Evolutionary conservation across 2,329 filamentous ascomycete species (phyloP), one percentile per base, ranked within the genome.

Genomic region (Hypoxylon sp.): DNA sequence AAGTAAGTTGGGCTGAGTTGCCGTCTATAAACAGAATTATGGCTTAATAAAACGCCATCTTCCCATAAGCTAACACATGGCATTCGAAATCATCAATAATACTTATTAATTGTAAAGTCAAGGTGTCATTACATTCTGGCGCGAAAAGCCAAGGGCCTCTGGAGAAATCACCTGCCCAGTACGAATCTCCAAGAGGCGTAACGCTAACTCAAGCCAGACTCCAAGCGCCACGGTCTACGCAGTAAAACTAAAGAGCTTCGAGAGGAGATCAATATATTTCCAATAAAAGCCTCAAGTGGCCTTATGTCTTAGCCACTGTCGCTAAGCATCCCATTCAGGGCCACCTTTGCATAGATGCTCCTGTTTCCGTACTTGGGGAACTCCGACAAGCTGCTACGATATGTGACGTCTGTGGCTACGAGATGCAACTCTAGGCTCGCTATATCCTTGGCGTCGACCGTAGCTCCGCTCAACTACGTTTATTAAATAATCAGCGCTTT

Each of bases 291-390:
- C 39, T 17, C 17, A 44, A 3, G 39, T 44, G 39, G 39, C 39
- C 19, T 21, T n/a, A 11, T 44, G 39, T 44, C 42, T 24, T 19
- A 51, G 31, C 27, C 19, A 56, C 11, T 3, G 11, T n/a, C n/a
- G 19, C 47, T 37, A 13, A 13, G 37, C 35, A 13, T 29, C 19
- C 15, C 10, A 19, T 42, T 39, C 5, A 54, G 35, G 2, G 24
- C n/a, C 24, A 62, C 46, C 50, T 64, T 63, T n/a, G 48, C 42
- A 39, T 59, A 51, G 1, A 46, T 31, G 2, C 35, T 69, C 44
- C 59, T 71, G 8, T 71, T 72, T 37, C 64, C 69, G 31, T 70
- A 70, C 46, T 46, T 58, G 11, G 73, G 70, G 13, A 76, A 67
- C 21, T 74, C 71, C 8, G 37, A 64, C 21, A 61, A 51, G 31